A percentile compares a stretch with the other conserved stretches of the same genome.
These are phyloP conservation scores for Nicotiana otophora DNA, from an alignment of 257 asterid species.

Conservation along the genomic window DNA sequence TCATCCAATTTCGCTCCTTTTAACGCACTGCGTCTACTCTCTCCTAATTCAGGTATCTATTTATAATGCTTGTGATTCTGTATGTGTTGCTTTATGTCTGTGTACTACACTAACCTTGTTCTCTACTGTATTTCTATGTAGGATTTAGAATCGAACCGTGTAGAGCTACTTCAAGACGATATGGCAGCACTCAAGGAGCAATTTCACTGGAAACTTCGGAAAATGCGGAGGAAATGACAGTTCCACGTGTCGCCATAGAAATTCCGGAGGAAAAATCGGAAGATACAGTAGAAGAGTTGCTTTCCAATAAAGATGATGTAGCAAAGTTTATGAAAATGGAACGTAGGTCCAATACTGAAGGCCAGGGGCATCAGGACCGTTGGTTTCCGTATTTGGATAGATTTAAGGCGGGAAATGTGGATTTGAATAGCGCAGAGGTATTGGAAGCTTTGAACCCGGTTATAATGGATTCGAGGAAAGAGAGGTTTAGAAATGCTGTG, in stretches of 20 bases:
- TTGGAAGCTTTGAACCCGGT: slow-evolving; percentile 70
- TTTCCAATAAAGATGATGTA: slow-evolving; percentile 41
- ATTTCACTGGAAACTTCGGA: slow-evolving; percentile 32
- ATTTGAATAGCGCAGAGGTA: slow-evolving; percentile 53
- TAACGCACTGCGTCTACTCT: slow-evolving; percentile 23
- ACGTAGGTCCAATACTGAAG: slow-evolving; percentile 32
- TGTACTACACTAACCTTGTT: background rate
- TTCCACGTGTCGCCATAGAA: slow-evolving; percentile 20
- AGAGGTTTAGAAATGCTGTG: slow-evolving; percentile 67
- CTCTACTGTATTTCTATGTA: slow-evolving; percentile 6
- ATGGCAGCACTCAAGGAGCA: slow-evolving; percentile 29
- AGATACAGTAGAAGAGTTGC: slow-evolving; percentile 49
- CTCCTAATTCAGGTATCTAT: slow-evolving; percentile 30
- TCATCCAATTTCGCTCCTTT: slow-evolving; percentile 1
- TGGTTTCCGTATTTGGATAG: slow-evolving; percentile 92
- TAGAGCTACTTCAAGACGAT: slow-evolving; percentile 39
- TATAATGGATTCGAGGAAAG: slow-evolving; percentile 79
- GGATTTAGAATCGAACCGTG: slow-evolving; percentile 32
- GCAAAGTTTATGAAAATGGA: slow-evolving; percentile 81
- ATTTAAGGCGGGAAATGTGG: slow-evolving; percentile 45
- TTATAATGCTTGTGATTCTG: background rate
- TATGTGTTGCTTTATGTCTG: background rate
- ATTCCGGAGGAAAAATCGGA: slow-evolving; percentile 25
- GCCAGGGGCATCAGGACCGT: slow-evolving; percentile 18
- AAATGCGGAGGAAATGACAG: slow-evolving; percentile 25